phyloP scores from a whole-genome alignment of 78 protist species.

The Dictyostelium firmibasis region DNA sequence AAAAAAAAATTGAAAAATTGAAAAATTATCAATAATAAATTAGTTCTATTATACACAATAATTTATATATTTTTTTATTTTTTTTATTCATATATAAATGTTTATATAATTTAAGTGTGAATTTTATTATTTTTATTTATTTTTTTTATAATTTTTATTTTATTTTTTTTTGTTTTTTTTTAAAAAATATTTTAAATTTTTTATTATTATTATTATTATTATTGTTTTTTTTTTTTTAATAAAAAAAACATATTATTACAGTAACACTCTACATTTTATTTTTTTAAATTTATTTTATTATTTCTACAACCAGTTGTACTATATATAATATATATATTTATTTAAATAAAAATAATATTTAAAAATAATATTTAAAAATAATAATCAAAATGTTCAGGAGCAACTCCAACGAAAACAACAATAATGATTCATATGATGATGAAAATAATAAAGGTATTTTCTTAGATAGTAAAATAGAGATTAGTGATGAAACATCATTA shows the following conservation, averaged over 20 bases:
- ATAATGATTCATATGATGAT: neutral
- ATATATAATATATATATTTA: neutral
- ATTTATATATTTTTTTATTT: neutral
- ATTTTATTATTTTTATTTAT: neutral
- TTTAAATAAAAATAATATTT: neutral
- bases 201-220: too few species aligned
- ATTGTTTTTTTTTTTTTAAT: neutral
- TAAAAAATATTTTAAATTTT: too few species aligned
- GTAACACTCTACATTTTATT: neutral
- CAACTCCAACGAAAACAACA: neutral
- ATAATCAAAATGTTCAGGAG: neutral
- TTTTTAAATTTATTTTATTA: neutral
- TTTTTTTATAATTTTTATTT: neutral
- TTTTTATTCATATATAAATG: too few species aligned
- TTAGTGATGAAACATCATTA: conserved; percentile 17
- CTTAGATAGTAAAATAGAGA: neutral
- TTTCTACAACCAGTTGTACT: neutral
- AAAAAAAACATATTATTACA: neutral
- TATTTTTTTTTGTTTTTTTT: neutral
- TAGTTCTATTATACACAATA: neutral
- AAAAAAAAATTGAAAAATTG: neutral
- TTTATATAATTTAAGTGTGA: neutral
- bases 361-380: neutral
- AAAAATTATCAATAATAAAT: neutral
- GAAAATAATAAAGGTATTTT: neutral